A percentile compares a stretch with the other conserved stretches of the same genome.
These are phyloP conservation scores for Picea sitchensis DNA, from an alignment of 75 land plant species.

Conservation along the genomic window DNA sequence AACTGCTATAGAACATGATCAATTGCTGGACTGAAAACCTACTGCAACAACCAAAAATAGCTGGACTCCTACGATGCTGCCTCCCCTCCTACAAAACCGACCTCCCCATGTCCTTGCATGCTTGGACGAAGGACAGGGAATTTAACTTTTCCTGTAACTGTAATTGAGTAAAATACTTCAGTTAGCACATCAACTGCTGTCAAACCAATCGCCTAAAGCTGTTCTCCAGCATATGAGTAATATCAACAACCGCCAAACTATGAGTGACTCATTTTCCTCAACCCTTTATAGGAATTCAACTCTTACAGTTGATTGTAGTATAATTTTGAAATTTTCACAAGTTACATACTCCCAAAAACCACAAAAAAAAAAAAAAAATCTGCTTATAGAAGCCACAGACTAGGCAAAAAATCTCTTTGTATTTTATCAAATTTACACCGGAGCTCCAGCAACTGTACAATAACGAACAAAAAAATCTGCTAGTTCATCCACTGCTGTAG, in stretches of 20 bases:
- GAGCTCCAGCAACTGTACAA: slow-evolving; percentile 6
- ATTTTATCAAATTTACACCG: background rate
- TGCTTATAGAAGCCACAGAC: background rate
- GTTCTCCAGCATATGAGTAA: background rate
- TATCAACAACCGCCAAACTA: background rate
- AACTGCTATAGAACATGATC: slow-evolving; percentile 40
- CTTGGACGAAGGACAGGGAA: background rate
- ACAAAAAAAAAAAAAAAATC: background rate
- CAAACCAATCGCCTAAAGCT: background rate
- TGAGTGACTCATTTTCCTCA: background rate
- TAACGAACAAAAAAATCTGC: background rate
- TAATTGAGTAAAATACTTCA: background rate
- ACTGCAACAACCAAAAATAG: background rate
- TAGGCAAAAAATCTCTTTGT: background rate
- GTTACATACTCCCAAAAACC: background rate
- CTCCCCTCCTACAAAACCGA: background rate
- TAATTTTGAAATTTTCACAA: background rate
- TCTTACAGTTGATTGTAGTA: background rate
- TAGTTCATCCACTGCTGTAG: too few relatives aligned
- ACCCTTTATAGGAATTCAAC: background rate
- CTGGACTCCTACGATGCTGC: background rate
- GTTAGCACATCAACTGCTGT: background rate
- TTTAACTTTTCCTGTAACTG: background rate
- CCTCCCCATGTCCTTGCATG: background rate
- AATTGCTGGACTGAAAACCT: background rate